Evolutionary conservation across 139 green algal genomes (phyloP), one percentile per base, ranked within the genome.

Genomic region (Coelastrella sp.): DNA sequence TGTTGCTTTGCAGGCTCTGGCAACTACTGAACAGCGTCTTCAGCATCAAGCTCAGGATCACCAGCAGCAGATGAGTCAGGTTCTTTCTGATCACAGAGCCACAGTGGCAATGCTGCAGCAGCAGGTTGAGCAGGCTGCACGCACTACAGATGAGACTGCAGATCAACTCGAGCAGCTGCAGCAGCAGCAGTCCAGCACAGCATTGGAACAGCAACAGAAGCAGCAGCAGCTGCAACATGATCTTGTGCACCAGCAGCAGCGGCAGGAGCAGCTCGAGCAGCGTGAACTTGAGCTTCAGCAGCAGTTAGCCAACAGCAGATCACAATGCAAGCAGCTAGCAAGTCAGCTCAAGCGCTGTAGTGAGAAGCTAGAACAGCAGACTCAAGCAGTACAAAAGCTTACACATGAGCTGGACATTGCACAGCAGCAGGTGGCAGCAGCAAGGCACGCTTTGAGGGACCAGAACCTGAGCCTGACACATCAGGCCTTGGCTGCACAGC

Each of bases 261-360:
- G 41, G 53, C 53, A 57, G 75, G 34, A 82, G 53, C 51, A 71
- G 53, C 5, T 27, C 19, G 6, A 69, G 23, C 34, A n/a, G 6
- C 75, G 37, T 2, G 75, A 82, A 19, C 50, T 19, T 0, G 53
- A 82, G 19, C 53, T 82, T 34, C 34, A 40, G 75, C 35, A 82
- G 75, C 75, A 82, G 51, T 40, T 82, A 45, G 51, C 35, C 0
- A 32, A 21, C 0, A 37, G 35, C 5, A 82, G 71, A 45, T 60
- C 75, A 30, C 75, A 82, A 60, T 17, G 32, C 19, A 69, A 82
- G 53, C 34, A 82, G 75, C 75, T 82, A 25, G 75, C 75, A 13
- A 30, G 51, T 5, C 75, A 82, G 37, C 35, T 82, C 35, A 82
- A 48, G 53, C 45, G 53, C 3, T 82, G 75, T 53, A 71, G 53